Conservation (phyloP, 2,329 filamentous ascomycete species). For the Fusarium coffeatum region DNA sequence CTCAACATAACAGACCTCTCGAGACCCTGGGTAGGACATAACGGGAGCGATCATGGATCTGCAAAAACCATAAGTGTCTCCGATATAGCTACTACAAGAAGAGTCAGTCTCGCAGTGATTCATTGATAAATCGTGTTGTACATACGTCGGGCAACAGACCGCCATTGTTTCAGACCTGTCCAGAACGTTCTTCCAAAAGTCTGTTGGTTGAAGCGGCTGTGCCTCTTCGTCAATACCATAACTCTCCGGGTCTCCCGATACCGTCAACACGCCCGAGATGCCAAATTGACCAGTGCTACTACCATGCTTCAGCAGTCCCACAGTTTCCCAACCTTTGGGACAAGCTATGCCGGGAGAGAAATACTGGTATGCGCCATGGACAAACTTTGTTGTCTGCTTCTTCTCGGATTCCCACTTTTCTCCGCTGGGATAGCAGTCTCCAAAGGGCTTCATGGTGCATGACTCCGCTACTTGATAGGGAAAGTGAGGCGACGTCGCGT, state of each 20-base stretch:
- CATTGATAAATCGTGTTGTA: accelerated
- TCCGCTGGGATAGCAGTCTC: background rate
- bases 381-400: accelerated
- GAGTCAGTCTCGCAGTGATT: background rate
- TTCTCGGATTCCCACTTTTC: accelerated
- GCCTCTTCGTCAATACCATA: too few relatives aligned
- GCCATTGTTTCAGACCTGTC: background rate
- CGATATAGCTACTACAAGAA: background rate
- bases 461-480: background rate
- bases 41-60: background rate
- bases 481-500: background rate
- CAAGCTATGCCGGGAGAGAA: background rate
- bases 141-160: slow-evolving; percentile 8
- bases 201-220: background rate
- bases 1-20: too few relatives aligned
- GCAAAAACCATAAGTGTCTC: background rate
- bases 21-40: too few relatives aligned
- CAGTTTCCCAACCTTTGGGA: slow-evolving; percentile 5
- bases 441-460: background rate
- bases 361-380: background rate
- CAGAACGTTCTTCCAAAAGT: background rate
- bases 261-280: background rate
- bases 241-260: background rate
- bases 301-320: accelerated
- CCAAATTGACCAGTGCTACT: background rate